These are phyloP conservation scores for Teratosphaeria destructans DNA, from an alignment of 2,329 filamentous ascomycete genomes.

Conservation along the genomic window DNA sequence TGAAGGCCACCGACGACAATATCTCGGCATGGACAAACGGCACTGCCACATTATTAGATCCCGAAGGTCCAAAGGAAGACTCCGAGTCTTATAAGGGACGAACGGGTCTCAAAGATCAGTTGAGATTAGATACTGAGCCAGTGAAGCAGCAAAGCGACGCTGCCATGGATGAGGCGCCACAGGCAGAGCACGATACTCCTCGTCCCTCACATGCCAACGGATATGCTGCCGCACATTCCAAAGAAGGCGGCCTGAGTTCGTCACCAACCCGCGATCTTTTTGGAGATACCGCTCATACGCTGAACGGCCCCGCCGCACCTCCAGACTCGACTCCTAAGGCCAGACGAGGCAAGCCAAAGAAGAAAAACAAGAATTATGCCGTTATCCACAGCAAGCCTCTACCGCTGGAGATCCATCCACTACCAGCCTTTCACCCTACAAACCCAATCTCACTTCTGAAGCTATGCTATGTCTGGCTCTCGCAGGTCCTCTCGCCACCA, in stretches of 20 bases:
- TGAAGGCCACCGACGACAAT: background rate
- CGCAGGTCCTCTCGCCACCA: slow-evolving; percentile 57
- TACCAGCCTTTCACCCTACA: slow-evolving; percentile 80
- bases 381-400: slow-evolving; percentile 73
- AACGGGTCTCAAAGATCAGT: background rate
- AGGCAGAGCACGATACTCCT: background rate
- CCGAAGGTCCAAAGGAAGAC: background rate
- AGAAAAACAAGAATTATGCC: slow-evolving; percentile 48
- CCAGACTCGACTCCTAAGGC: slow-evolving; percentile 5
- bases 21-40: background rate
- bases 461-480: slow-evolving; percentile 65
- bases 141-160: background rate
- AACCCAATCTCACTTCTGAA: slow-evolving; percentile 84
- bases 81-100: background rate
- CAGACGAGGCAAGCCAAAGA: slow-evolving; percentile 13
- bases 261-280: background rate
- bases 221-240: background rate
- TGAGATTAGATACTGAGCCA: background rate
- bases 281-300: background rate
- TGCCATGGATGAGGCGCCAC: background rate
- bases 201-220: background rate
- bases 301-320: slow-evolving; percentile 1
- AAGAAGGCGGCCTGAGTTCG: background rate
- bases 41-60: background rate
- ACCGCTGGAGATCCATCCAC: slow-evolving; percentile 69